These are phyloP conservation scores for Oehlia diaphana DNA, from an alignment of 192 early-diverging fungal species.

Conservation along the genomic window DNA sequence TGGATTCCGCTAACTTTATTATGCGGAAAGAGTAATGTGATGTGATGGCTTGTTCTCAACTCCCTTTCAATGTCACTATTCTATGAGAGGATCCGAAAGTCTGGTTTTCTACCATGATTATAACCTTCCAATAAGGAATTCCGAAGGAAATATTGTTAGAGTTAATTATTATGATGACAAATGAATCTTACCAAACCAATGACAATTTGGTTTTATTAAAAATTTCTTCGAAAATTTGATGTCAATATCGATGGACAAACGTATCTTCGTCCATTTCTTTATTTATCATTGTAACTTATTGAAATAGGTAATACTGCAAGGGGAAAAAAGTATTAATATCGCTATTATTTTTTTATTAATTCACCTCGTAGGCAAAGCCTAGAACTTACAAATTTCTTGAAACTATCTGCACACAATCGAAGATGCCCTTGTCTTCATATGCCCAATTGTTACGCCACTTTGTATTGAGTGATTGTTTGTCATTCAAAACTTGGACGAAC, in stretches of 20 bases:
- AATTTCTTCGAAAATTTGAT: conserved; percentile 12
- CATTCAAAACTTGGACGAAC: conserved; percentile 14
- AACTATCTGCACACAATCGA: conserved; percentile 15
- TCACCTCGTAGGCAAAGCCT: no score
- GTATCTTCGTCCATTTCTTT: conserved; percentile 22
- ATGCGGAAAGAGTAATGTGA: background rate
- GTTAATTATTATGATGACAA: no score
- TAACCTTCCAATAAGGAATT: conserved; percentile 10
- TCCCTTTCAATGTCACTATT: no score
- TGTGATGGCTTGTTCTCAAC: no score
- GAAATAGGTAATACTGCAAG: conserved; percentile 21
- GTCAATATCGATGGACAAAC: conserved; percentile 10
- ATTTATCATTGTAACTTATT: conserved; percentile 17
- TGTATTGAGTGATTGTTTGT: conserved; percentile 23
- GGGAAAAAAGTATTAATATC: background rate
- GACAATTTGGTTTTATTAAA: background rate
- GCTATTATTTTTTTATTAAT: no score
- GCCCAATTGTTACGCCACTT: conserved; percentile 12
- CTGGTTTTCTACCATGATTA: conserved; percentile 3
- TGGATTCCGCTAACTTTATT: conserved; percentile 17
- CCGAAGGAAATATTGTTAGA: no score
- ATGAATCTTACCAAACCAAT: background rate
- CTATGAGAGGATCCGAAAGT: background rate
- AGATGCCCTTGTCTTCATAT: conserved; percentile 12
- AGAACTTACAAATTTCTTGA: conserved; percentile 8